Evolutionary conservation across 2,329 filamentous ascomycete species (phyloP).

Genomic region (Leptosphaerulina australis): DNA sequence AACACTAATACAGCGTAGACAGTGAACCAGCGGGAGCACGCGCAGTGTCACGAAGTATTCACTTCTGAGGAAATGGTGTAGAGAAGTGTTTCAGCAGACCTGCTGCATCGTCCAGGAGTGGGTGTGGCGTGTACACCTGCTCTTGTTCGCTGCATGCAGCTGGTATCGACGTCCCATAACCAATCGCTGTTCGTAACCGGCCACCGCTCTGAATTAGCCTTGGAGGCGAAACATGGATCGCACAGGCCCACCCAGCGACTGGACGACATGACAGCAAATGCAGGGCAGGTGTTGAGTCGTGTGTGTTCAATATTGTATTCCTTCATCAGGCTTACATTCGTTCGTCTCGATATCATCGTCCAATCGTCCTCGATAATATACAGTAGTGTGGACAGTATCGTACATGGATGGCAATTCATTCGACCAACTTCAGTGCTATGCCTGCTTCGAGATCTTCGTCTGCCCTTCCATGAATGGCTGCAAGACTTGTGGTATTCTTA

Average conservation of each 20-base stretch:
- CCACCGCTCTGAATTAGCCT: constrained; percentile 40
- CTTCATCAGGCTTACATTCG: background rate
- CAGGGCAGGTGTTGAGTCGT: constrained; percentile 18
- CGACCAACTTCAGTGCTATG: constrained; percentile 17
- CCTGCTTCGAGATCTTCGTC: constrained; percentile 40
- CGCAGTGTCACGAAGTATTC: constrained; percentile 18
- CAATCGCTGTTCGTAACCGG: constrained; percentile 40
- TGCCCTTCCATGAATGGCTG: constrained; percentile 77
- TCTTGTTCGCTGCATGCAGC: constrained; percentile 31
- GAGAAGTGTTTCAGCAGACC: constrained; percentile 36
- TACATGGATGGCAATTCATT: constrained; percentile 1
- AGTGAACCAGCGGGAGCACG: constrained; percentile 19
- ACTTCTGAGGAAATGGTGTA: constrained; percentile 17
- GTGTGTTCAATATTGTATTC: background rate
- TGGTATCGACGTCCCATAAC: constrained; percentile 2
- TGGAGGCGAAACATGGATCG: constrained; percentile 27
- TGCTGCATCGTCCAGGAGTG: constrained; percentile 30
- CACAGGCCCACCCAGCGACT: constrained; percentile 27
- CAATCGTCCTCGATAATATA: constrained; percentile 2
- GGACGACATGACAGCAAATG: constrained; percentile 19
- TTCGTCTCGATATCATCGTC: background rate
- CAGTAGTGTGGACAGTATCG: constrained; percentile 4
- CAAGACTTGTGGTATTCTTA: constrained; percentile 79
- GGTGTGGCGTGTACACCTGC: constrained; percentile 41
- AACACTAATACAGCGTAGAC: constrained; percentile 7